Conservation (phyloP, 202 grass and related monocot species). For the Bolboschoenoplectus hybrid region DNA sequence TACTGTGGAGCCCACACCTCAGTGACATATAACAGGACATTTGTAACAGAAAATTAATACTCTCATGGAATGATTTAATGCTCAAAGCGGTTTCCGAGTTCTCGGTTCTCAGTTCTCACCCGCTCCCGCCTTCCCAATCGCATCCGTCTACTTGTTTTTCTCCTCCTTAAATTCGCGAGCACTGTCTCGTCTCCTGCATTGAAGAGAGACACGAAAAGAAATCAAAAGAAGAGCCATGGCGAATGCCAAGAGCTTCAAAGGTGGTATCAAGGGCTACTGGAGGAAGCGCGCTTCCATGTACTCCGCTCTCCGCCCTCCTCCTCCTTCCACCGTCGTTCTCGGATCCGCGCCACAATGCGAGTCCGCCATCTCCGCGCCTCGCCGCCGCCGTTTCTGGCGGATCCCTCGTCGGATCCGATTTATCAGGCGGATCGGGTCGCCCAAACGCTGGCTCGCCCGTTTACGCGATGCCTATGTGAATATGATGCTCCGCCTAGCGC, state of each 20-base stretch:
- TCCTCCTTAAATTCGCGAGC: conserved; percentile 7
- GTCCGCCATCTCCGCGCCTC: not conserved
- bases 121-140: not conserved
- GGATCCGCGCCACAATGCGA: not conserved
- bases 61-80: not conserved
- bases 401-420: conserved; percentile 38
- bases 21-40: not conserved
- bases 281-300: conserved; percentile 63
- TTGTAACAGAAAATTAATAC: not conserved
- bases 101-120: not conserved
- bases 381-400: conserved; percentile 49
- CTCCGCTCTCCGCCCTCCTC: conserved; percentile 38
- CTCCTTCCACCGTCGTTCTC: conserved; percentile 34
- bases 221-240: not conserved
- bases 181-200: not conserved
- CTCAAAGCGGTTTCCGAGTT: not conserved
- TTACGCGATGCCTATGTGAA: conserved; percentile 77
- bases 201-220: not conserved
- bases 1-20: not conserved
- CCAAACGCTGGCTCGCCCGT: conserved; percentile 52
- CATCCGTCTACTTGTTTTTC: too few species aligned
- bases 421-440: conserved; percentile 54
- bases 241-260: conserved; percentile 39
- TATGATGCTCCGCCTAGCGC: conserved; percentile 69
- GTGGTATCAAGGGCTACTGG: conserved; percentile 72